Base-by-base conservation (phyloP, 192 early-diverging fungal species). In the Dissophora ornata region DNA sequence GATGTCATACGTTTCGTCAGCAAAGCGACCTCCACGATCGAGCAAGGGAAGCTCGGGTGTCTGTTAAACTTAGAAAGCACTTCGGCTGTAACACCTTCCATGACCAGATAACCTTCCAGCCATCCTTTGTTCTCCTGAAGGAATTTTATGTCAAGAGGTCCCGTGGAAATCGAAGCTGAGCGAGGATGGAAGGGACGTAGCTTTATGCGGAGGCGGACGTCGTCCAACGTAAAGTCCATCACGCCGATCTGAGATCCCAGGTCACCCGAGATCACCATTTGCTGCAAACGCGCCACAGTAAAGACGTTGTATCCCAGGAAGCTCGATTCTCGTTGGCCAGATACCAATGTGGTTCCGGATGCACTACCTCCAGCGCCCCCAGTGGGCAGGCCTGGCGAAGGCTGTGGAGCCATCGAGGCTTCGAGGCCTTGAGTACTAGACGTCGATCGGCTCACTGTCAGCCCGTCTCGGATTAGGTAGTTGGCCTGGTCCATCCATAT, bases 211-310 rank as follows among this genome's bases (percentile, higher is more conserved):
- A 81, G 44, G 18, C 79, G 65, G 3, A 87, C 57, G 22, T 84
- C 86, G 32, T 87, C 73, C 15, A 88, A 73, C 8, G 57, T 75
- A 15, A 91, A 73, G 16, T 66, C 71, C 47, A 84, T 71, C 63
- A 86, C 87, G 33, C 89, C 89, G 33, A 91, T 86, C 26, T 86
- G 86, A 50, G 87, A 87, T 9, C 89, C 89, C 10, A 91, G 67
- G 62, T 91, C 89, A 21, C 83, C 79, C 1, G 84, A 85, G 30
- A 91, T 66, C 25, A 62, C 38, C 24, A 90, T 68, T 4, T 71
- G 62, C 24, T 82, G 78, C 22, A 89, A 62, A 9, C 65, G 71
- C 26, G 85, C 69, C 1, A 77, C 60, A 24, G 85, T 54, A 73
- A 84, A 80, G 5, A 80, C 60, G 0, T 84, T 73, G 42, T 84